A percentile compares a stretch with the other conserved stretches of the same genome.
These are phyloP conservation scores for Coemansia erecta DNA, from an alignment of 192 early-diverging fungal species.

Conservation along the genomic window DNA sequence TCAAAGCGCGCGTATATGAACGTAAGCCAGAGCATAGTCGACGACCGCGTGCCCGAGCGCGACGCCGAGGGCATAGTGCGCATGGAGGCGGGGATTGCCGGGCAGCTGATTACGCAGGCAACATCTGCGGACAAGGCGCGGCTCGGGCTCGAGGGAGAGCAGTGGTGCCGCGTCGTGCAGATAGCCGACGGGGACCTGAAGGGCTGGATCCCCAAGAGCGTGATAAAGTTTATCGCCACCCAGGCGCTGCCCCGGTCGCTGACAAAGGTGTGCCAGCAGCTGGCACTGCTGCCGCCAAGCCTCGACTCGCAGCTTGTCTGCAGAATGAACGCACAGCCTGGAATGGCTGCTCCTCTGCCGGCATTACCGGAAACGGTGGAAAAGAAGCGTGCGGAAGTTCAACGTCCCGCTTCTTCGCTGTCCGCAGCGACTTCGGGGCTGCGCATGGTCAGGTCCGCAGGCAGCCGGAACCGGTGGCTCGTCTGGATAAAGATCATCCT, in stretches of 20 bases:
- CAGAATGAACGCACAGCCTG: background rate
- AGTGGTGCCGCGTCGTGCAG: constrained; percentile 47
- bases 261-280: constrained; percentile 44
- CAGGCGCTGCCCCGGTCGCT: constrained; percentile 54
- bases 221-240: constrained; percentile 54
- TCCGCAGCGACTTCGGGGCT: background rate
- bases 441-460: background rate
- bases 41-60: constrained; percentile 29
- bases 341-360: background rate
- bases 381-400: background rate
- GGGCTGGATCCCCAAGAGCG: constrained; percentile 53
- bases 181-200: constrained; percentile 51
- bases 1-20: constrained; percentile 23
- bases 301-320: constrained; percentile 29
- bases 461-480: constrained; percentile 6
- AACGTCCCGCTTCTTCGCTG: background rate
- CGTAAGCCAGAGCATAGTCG: constrained; percentile 44
- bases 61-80: constrained; percentile 40
- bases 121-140: constrained; percentile 10
- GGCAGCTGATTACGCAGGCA: constrained; percentile 36
- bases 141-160: constrained; percentile 19
- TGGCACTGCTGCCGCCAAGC: constrained; percentile 19
- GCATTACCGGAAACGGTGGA: background rate
- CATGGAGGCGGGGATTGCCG: constrained; percentile 53
- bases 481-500: constrained; percentile 25